Base-by-base conservation (phyloP, 371 early-diverging fungal genomes). In the Haplosporangium sp. region DNA sequence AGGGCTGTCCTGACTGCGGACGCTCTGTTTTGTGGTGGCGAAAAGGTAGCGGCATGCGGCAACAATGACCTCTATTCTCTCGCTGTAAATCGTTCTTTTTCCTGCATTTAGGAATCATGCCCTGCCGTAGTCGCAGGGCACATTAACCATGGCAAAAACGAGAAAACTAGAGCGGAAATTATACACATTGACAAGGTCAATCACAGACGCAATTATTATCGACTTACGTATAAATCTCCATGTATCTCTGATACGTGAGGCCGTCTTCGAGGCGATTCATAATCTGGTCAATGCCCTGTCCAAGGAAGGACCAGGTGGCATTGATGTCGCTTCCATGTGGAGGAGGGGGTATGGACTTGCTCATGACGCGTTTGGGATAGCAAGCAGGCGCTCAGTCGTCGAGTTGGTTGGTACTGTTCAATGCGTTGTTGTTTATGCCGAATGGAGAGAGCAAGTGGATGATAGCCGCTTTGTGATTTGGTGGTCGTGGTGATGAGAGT, bases 151-250 rank as follows among this genome's bases (percentile, higher is more conserved):
- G 43, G 7, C 20, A 43, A 16, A 9, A 37, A 18, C 18, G 51
- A 18, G 9, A 18, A 51, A 18, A 9, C 21, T 14, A 51, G 18
- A 18, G 51, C 51, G 51, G 51, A 51, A 14, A 51, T 9, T 21
- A 18, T 1, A 14, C 12, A 51, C 14, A 9, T 11, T n/a, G n/a
- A 29, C 29, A 29, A 29, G 29, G 2, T 29, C 29, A 29, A 29
- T 29, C 29, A 29, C 29, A 29, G 29, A 29, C 29, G 29, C 29
- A 29, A 29, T 29, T 29, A 29, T 29, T 2, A 29, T 23, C 3
- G 9, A 79, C 81, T 82, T 88, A 93, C 94, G 96, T 96, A 85
- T 97, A 96, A 46, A 96, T 86, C 57, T 91, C 86, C 85, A 96
- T 92, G 81, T 94, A 96, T 48, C 91, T 87, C 51, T 83, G 82